Evolutionary conservation across 1,284 basidiomycete species (phyloP), one percentile per base, ranked within the genome.

Genomic region (Sphaerobolus stellatus): DNA sequence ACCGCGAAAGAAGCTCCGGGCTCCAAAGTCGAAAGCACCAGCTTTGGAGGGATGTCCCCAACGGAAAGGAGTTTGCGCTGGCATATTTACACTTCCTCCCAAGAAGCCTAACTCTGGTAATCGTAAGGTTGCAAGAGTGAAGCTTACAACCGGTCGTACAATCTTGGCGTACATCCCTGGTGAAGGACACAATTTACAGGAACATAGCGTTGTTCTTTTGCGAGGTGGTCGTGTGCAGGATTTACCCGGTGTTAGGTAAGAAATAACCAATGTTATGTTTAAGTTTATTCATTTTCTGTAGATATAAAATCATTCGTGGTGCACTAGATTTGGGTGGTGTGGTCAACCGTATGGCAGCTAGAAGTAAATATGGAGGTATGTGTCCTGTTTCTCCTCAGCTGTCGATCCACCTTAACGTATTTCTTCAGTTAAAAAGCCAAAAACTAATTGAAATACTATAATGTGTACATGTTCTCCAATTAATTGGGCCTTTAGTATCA

Each of bases 71-170:
- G 93, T 98, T 56, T 90, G 92, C 68, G 83, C 86, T 28, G 84
- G 87, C 61, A 84, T 98, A 24, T 89, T 90, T 71, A 90, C 86
- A 44, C 82, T 80, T 63, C 94, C 90, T 67, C 97, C 97, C 24
- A 98, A 95, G 78, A 99, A 99, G 70, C 97, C 97, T 61, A 99
- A 99, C 75, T 99, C 96, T 40, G 95, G 95, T 43, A 94, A 98
- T 67, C 91, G 97, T 59, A 99, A 98, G 75, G 92, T 98, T 57
- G 94, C 94, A 40, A 83, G 92, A 67, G 88, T 99, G 62, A 96
- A 96, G 76, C 78, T 99, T 48, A 83, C 88, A 30, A 96, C 90
- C 30, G 97, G 97, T 49, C 89, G 92, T 70, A 88, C 86, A 38
- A 81, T 95, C 56, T 89, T 91, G 73, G 95, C 95, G 14, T 99